These are phyloP conservation scores for Fallopia convolvulus DNA, from an alignment of 148 eudicot genomes.

Conservation along the genomic window DNA sequence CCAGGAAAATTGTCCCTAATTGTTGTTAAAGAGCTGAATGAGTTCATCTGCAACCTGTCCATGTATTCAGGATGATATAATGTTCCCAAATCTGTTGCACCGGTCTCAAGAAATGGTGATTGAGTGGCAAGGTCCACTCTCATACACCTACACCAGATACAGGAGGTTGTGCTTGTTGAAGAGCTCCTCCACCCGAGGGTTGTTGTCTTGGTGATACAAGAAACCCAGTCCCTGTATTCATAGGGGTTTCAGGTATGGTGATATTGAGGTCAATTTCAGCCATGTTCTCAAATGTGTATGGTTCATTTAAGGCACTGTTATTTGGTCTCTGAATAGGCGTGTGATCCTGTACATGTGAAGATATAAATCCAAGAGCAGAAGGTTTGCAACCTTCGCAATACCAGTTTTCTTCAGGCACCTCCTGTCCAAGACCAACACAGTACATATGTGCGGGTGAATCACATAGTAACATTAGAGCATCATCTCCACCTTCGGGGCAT, in stretches of 20 bases:
- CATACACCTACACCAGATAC: constrained; percentile 39
- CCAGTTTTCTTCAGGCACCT: constrained; percentile 95
- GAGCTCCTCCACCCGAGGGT: constrained; percentile 26
- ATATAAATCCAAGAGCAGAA: constrained; percentile 44
- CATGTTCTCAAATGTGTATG: constrained; percentile 43
- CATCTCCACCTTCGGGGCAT: constrained; percentile 91
- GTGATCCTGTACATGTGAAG: constrained; percentile 38
- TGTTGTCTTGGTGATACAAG: constrained; percentile 36
- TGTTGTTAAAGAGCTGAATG: constrained; percentile 15
- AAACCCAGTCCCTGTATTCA: constrained; percentile 35
- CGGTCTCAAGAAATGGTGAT: neutral
- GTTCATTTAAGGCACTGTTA: neutral
- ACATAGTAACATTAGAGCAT: constrained; percentile 85
- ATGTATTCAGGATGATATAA: constrained; percentile 11
- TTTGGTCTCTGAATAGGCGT: constrained; percentile 30
- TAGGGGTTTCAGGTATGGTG: constrained; percentile 65
- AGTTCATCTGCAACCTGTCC: constrained; percentile 22
- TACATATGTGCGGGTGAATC: constrained; percentile 98
- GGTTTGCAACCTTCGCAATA: constrained; percentile 96
- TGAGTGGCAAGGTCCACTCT: constrained; percentile 13
- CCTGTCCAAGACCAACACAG: constrained; percentile 85
- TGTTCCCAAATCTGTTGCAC: constrained; percentile 9
- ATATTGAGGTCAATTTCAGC: constrained; percentile 79
- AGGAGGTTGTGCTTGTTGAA: constrained; percentile 36
- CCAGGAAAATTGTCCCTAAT: constrained; percentile 20